Conservation (phyloP, 148 eudicot genomes). For the Camellia lanceoleosa region DNA sequence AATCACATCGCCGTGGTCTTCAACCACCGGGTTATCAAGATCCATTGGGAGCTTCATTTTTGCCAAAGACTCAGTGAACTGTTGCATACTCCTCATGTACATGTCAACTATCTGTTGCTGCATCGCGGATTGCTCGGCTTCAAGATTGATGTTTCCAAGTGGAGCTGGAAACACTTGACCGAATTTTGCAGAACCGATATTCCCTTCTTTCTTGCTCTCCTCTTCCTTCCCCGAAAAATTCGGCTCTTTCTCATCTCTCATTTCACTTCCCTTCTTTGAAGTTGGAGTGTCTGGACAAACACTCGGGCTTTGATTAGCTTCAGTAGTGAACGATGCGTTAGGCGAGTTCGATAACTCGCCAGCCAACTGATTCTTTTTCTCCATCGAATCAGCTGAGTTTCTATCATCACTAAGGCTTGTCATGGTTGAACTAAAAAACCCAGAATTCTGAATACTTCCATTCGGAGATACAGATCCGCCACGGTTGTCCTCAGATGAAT, state of each 20-base stretch:
- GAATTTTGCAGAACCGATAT: constrained; percentile 11
- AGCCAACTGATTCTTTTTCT: constrained; percentile 23
- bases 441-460: constrained; percentile 38
- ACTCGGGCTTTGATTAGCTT: constrained; percentile 22
- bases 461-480: constrained; percentile 27
- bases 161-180: constrained; percentile 30
- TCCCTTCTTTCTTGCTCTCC: constrained; percentile 10
- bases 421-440: constrained; percentile 48
- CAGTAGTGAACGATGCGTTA: constrained; percentile 6
- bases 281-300: constrained; percentile 20
- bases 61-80: constrained; percentile 69
- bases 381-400: constrained; percentile 48
- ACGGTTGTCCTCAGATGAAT: constrained; percentile 38
- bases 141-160: constrained; percentile 29
- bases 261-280: constrained; percentile 23
- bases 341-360: constrained; percentile 23
- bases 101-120: constrained; percentile 81
- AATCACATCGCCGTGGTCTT: constrained; percentile 28
- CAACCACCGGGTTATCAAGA: constrained; percentile 32
- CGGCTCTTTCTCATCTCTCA: constrained; percentile 14
- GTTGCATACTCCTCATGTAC: constrained; percentile 86
- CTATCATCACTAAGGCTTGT: constrained; percentile 60
- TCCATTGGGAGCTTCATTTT: constrained; percentile 88
- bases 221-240: constrained; percentile 23
- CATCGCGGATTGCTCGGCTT: constrained; percentile 65